A percentile compares a stretch with the other conserved stretches of the same genome.
Conservation (phyloP, 192 early-diverging fungal species). For the Pilobolus umbonatus region DNA sequence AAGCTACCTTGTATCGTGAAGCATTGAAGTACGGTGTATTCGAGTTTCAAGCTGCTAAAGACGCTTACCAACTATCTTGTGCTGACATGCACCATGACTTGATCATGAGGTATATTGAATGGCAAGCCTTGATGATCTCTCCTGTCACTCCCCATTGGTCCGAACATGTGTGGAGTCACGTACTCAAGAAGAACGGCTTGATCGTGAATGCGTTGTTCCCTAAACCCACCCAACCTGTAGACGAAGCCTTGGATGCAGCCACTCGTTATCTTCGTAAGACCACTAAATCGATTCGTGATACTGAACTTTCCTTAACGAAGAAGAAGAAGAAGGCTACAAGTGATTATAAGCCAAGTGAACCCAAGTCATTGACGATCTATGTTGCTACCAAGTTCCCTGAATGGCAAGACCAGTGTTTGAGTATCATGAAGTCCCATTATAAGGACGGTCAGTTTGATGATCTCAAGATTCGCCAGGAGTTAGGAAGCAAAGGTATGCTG, state of each 20-base stretch:
- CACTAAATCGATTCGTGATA: constrained; percentile 71
- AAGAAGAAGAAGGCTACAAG: constrained; percentile 52
- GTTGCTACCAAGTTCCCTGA: constrained; percentile 81
- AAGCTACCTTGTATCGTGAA: constrained; percentile 83
- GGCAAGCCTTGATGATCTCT: constrained; percentile 79
- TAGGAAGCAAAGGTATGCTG: constrained; percentile 67
- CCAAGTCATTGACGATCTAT: constrained; percentile 74
- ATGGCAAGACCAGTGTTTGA: constrained; percentile 82
- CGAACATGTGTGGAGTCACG: constrained; percentile 81
- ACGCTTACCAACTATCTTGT: constrained; percentile 77
- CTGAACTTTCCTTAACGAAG: constrained; percentile 73
- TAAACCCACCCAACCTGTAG: constrained; percentile 46
- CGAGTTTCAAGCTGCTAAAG: constrained; percentile 81
- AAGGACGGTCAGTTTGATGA: constrained; percentile 63
- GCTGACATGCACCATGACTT: constrained; percentile 85
- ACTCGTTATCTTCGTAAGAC: constrained; percentile 76
- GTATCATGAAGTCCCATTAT: constrained; percentile 53
- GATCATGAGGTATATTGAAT: constrained; percentile 74
- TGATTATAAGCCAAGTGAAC: constrained; percentile 52
- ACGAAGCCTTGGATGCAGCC: constrained; percentile 68
- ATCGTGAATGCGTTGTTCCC: constrained; percentile 66
- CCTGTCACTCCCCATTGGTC: constrained; percentile 94
- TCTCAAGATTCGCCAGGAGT: constrained; percentile 61
- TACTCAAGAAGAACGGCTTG: constrained; percentile 64
- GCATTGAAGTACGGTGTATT: constrained; percentile 89